phyloP scores from a whole-genome alignment of 805 yeast genomes.

The Myxozyma kluyveri region DNA sequence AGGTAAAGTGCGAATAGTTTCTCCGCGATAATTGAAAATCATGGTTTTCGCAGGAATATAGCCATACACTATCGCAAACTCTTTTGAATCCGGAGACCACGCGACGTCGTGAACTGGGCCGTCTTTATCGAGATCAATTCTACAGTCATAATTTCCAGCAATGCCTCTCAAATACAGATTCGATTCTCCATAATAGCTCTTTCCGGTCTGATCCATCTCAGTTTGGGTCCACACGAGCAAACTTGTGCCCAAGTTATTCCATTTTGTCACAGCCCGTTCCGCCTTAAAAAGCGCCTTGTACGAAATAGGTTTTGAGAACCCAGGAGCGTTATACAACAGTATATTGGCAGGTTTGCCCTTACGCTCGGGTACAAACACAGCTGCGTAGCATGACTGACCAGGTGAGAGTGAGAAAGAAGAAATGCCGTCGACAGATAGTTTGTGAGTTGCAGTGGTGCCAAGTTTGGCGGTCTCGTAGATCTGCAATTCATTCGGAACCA shows the following conservation, averaged over 20 bases:
- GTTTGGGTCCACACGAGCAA: constrained; percentile 89
- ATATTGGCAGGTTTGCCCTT: constrained; percentile 87
- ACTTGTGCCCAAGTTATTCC: constrained; percentile 96
- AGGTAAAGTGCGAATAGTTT: constrained; percentile 76
- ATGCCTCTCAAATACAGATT: constrained; percentile 86
- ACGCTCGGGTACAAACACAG: constrained; percentile 84
- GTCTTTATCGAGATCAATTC: constrained; percentile 82
- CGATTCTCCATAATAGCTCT: constrained; percentile 95
- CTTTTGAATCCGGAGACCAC: constrained; percentile 95
- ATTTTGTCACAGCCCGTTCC: constrained; percentile 83
- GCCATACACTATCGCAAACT: constrained; percentile 96
- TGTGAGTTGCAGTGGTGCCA: constrained; percentile 50
- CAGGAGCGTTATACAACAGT: constrained; percentile 75
- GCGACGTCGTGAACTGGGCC: constrained; percentile 97
- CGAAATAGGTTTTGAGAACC: constrained; percentile 73
- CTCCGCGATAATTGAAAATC: constrained; percentile 92
- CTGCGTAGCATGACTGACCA: constrained; percentile 85
- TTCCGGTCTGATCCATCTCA: constrained; percentile 90
- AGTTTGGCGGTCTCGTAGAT: constrained; percentile 56
- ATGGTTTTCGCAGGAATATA: constrained; percentile 96
- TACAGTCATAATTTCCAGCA: constrained; percentile 85
- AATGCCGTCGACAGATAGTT: constrained; percentile 53
- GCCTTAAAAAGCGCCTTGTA: constrained; percentile 92
- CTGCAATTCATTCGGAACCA: constrained; percentile 61
- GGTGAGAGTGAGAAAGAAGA: constrained; percentile 72